Conservation (phyloP, 2,329 filamentous ascomycete species). For the Aureobasidium leucospermi region DNA sequence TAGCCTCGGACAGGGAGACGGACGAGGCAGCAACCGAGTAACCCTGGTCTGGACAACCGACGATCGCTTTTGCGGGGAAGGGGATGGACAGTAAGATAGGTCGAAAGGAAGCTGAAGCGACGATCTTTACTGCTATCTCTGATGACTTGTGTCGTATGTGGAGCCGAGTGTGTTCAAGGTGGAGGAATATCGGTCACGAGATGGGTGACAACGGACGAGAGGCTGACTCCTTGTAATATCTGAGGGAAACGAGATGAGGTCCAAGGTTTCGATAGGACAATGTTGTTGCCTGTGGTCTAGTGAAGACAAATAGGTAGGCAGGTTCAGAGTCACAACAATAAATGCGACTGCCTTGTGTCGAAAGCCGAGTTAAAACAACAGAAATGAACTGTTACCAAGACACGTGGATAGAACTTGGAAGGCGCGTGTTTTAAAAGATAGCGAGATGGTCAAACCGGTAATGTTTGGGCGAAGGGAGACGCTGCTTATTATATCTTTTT, state of each 20-base stretch:
- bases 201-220: constrained; percentile 1
- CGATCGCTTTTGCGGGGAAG: constrained; percentile 5
- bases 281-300: background rate
- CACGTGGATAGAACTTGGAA: background rate
- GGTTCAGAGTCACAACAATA: background rate
- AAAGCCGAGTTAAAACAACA: background rate
- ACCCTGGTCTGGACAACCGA: constrained; percentile 4
- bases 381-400: background rate
- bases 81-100: background rate
- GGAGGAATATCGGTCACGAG: background rate
- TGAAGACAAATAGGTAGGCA: background rate
- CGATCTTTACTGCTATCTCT: constrained; percentile 1
- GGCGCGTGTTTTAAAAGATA: background rate
- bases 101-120: constrained; percentile 2
- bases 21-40: background rate
- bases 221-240: background rate
- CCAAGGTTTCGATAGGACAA: constrained; percentile 2
- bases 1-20: background rate
- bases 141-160: background rate
- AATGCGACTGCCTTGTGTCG: background rate
- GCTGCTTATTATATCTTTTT: constrained; percentile 2
- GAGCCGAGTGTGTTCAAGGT: background rate
- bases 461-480: background rate
- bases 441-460: background rate
- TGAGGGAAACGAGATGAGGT: background rate